Evolutionary conservation across 208 protist species (phyloP), one percentile per base, ranked within the genome.

Genomic region (Wallacemonas sp.): DNA sequence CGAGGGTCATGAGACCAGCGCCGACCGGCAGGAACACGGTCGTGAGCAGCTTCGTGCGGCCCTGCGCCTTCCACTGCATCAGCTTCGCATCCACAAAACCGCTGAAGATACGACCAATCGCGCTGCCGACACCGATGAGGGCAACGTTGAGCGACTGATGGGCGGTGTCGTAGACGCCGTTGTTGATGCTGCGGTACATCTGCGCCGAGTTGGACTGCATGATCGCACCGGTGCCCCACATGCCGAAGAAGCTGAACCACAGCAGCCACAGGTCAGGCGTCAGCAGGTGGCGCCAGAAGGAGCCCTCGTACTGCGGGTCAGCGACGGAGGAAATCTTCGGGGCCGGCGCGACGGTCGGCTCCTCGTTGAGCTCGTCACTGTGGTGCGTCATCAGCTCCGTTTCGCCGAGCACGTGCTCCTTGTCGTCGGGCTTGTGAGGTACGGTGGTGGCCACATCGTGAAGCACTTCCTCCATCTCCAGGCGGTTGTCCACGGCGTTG

Each of bases 181-280:
- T 57, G 72, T 81, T 89, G 24, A 68, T 83, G 26, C 80, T 88
- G 58, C 72, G 73, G 61, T 91, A 94, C 38, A 94, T 82, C 65
- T 91, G 84, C 11, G 84, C 80, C 1, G 84, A 76, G 66, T 94
- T 94, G 72, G 85, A 80, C 46, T 81, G 61, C 72, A 94, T 88
- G 44, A 94, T 82, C 9, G 76, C 81, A 26, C 72, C 81, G 4
- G 82, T 90, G 39, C 87, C 87, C 83, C 83, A 88, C 78, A 88
- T 74, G 52, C 83, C 83, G 41, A 90, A 90, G 69, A 76, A 88
- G 39, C 68, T 69, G 12, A 88, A 24, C 81, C 83, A 90, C 70
- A 90, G 63, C 8, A 86, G 78, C 87, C 87, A 93, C 17, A 93
- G 64, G 39, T 90, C 83, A 3, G 81, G 14, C 14, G 82, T 81